Evolutionary conservation across 1,284 basidiomycete species (phyloP), one percentile per base, ranked within the genome.

Genomic region (Heterobasidion parviporum): DNA sequence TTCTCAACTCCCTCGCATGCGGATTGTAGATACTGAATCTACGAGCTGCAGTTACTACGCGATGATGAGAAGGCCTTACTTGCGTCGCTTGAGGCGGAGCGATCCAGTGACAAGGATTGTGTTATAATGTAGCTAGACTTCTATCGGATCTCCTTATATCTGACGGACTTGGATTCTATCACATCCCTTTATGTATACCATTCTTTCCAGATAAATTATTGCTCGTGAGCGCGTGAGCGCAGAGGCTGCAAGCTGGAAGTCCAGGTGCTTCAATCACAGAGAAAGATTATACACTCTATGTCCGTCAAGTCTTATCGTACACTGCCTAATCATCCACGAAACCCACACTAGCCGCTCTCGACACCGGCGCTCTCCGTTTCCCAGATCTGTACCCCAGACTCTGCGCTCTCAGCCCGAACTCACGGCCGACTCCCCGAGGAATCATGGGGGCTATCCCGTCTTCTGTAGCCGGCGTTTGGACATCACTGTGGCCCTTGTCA

Each of bases 31-130:
- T 43, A 41, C 54, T 50, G 58, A 61, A 16, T 15, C 34, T 41
- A 10, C 38, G 34, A 2, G n/a, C 43, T 60, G 8, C 56, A 68
- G 67, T 53, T 69, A 49, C 61, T 73, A 50, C 72, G 65, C n/a
- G 70, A 72, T 48, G 70, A 72, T 48, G 87, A 89, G 76, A 85
- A 85, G 69, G 67, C 71, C 33, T 74, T 80, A 14, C 66, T 89
- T 35, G 83, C 82, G 3, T 72, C 77, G 56, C 70, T 74, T 59
- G 71, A 77, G 56, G 75, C 73, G 2, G 72, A 74, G 57, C 50
- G 51, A 10, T 38, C 36, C 15, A 52, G 59, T 63, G 56, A 68
- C 57, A 69, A 69, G 59, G 82, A 84, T 3, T 89, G 87, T 66
- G 50, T 75, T 44, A 63, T 87, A 51, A 83, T 85, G 81, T 89